Evolutionary conservation across 2,329 filamentous ascomycete genomes (phyloP).

Genomic region (Pseudocercospora pini-densiflorae): DNA sequence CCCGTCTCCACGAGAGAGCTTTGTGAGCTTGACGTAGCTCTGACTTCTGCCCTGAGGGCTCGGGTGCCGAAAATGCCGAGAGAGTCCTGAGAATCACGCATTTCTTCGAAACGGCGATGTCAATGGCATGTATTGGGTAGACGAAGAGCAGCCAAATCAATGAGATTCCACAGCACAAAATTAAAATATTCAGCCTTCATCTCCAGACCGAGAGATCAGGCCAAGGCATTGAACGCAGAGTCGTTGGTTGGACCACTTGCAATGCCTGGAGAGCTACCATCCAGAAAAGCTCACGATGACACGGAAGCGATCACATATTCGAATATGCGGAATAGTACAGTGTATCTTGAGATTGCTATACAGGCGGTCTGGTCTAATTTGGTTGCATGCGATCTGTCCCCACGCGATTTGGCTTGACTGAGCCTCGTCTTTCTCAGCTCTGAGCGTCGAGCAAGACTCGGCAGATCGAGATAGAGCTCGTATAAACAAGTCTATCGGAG

Average conservation of each 20-base stretch:
- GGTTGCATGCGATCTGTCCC: not conserved
- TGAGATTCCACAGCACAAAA: not conserved
- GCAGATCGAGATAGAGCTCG: not conserved
- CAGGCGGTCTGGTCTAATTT: constrained; percentile 30
- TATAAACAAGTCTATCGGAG: constrained; percentile 70
- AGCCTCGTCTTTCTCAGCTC: too few relatives aligned
- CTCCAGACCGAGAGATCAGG: not conserved
- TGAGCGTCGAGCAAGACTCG: not conserved
- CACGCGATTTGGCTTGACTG: not conserved
- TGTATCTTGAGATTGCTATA: constrained; percentile 42
- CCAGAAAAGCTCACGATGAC: not conserved
- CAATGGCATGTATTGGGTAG: not conserved
- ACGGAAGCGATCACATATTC: not conserved
- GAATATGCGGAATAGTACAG: constrained; percentile 36
- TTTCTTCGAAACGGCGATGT: not conserved
- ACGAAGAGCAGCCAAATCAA: not conserved
- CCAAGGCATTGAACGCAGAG: not conserved
- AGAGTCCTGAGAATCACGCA: constrained; percentile 8
- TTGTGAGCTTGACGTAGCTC: constrained; percentile 3
- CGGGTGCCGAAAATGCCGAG: constrained; percentile 5
- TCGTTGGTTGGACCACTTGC: too few relatives aligned
- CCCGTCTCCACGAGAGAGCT: constrained; percentile 2
- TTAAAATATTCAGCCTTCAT: not conserved
- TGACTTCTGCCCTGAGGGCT: not conserved
- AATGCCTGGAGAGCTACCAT: not conserved